Evolutionary conservation across 768 basidiomycete genomes (phyloP).

Genomic region (Xerocomellus chrysenteron): DNA sequence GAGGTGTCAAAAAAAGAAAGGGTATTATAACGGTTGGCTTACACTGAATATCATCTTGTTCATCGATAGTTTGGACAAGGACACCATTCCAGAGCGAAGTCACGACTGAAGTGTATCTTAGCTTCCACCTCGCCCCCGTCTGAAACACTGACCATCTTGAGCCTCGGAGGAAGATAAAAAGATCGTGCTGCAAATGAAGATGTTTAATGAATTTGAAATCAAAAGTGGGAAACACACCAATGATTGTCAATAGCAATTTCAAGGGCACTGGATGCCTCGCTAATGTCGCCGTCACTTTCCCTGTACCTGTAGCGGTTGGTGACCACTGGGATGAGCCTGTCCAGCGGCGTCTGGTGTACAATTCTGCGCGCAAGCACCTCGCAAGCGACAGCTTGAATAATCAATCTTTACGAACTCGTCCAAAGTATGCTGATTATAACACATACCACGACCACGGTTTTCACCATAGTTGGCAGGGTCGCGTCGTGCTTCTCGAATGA

Average conservation of each 20-base stretch:
- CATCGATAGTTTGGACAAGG: conserved; percentile 75
- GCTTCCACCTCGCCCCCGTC: neutral
- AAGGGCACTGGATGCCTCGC: conserved; percentile 72
- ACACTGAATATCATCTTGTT: conserved; percentile 79
- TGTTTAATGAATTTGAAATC: neutral
- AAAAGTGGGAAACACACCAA: conserved; percentile 49
- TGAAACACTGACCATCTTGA: conserved; percentile 59
- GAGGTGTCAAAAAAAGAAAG: conserved; percentile 7
- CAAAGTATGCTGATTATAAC: neutral
- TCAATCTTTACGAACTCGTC: neutral
- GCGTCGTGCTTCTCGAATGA: conserved; percentile 77
- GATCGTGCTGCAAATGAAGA: conserved; percentile 51
- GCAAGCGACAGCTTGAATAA: conserved; percentile 65
- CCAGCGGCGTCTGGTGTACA: conserved; percentile 65
- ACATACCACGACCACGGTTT: conserved; percentile 72
- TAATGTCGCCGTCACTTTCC: conserved; percentile 73
- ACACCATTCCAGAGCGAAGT: conserved; percentile 81
- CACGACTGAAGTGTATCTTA: conserved; percentile 53
- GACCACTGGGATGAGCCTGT: conserved; percentile 69
- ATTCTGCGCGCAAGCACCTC: conserved; percentile 82
- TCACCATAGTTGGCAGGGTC: conserved; percentile 88
- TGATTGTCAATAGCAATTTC: conserved; percentile 93
- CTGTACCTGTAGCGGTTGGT: conserved; percentile 71
- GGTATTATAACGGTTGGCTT: conserved; percentile 16
- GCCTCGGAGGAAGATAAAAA: conserved; percentile 86